These are phyloP conservation scores for Alternaria conjuncta DNA, from an alignment of 2,329 filamentous ascomycete species.

Conservation along the genomic window DNA sequence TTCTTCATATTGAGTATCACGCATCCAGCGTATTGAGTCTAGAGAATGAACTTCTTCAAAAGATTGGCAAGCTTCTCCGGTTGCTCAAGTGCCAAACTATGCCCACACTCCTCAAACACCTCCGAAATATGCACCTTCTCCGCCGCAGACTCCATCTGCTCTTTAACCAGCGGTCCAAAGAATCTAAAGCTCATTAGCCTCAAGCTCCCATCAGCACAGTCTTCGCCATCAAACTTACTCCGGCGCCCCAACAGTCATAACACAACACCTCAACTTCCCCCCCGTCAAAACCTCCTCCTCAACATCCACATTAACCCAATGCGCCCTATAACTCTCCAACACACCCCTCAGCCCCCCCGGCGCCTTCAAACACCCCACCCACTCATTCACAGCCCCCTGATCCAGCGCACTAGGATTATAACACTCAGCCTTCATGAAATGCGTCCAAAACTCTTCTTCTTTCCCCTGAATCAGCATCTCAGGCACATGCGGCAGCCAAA, in stretches of 20 bases:
- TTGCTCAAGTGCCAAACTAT: conserved; percentile 26
- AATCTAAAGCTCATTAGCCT: conserved; percentile 10
- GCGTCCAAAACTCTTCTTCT: conserved; percentile 49
- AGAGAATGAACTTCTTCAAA: conserved; percentile 20
- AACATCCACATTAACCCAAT: conserved; percentile 30
- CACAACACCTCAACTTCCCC: conserved; percentile 22
- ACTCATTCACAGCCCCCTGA: conserved; percentile 28
- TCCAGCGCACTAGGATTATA: conserved; percentile 48
- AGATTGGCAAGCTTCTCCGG: conserved; percentile 22
- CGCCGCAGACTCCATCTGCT: conserved; percentile 38
- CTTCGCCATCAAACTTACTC: conserved; percentile 26
- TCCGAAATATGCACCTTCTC: conserved; percentile 38
- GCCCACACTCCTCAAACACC: conserved; percentile 27
- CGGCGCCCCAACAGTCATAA: conserved; percentile 30
- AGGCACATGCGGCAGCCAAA: conserved; percentile 47
- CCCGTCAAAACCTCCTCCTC: conserved; percentile 25
- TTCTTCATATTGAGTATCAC: too few relatives aligned
- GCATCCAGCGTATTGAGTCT: too few relatives aligned
- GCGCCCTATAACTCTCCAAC: conserved; percentile 27
- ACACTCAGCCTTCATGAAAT: conserved; percentile 51
- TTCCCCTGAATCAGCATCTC: conserved; percentile 50
- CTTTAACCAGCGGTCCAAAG: conserved; percentile 24
- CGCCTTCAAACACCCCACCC: conserved; percentile 25
- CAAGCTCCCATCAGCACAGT: too few relatives aligned
- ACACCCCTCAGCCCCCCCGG: conserved; percentile 26